phyloP scores from a whole-genome alignment of 208 protist species.

The Trypanosoma melophagium region DNA sequence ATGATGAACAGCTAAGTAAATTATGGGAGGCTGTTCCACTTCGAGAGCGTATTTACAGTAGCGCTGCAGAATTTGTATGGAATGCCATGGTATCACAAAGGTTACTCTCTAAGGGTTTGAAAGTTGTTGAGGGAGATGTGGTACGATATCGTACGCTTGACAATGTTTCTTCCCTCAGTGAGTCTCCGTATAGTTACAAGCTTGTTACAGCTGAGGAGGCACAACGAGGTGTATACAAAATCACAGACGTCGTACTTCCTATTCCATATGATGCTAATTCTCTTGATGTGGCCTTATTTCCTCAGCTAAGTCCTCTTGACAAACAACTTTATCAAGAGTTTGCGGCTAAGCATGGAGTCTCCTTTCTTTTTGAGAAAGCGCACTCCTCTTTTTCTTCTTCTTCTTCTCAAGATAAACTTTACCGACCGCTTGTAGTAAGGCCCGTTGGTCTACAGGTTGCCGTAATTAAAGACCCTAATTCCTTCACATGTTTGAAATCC shows the following conservation, averaged over 20 bases:
- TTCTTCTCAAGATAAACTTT: conserved; percentile 18
- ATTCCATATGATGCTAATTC: conserved; percentile 38
- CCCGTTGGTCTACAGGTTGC: conserved; percentile 48
- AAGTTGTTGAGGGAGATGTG: conserved; percentile 66
- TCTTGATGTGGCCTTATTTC: conserved; percentile 26
- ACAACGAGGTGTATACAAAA: conserved; percentile 33
- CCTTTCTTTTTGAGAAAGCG: conserved; percentile 36
- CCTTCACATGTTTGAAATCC: conserved; percentile 66
- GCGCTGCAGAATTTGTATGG: conserved; percentile 77
- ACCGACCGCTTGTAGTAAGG: conserved; percentile 53
- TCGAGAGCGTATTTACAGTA: conserved; percentile 20
- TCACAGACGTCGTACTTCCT: conserved; percentile 83
- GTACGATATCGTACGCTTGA: conserved; percentile 19
- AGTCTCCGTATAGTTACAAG: conserved; percentile 4
- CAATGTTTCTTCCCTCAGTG: too few species aligned
- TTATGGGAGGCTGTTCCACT: conserved; percentile 41
- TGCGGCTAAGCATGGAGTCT: conserved; percentile 36
- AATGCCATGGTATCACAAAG: conserved; percentile 84
- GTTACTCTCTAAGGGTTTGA: conserved; percentile 37
- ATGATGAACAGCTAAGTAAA: conserved; percentile 15
- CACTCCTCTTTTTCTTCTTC: neutral
- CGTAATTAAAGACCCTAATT: conserved; percentile 66
- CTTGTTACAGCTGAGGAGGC: conserved; percentile 32
- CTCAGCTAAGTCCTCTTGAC: conserved; percentile 24
- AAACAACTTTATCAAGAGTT: conserved; percentile 33